phyloP scores from a whole-genome alignment of 139 green algal genomes.

The Zygnema circumcarinatum region DNA sequence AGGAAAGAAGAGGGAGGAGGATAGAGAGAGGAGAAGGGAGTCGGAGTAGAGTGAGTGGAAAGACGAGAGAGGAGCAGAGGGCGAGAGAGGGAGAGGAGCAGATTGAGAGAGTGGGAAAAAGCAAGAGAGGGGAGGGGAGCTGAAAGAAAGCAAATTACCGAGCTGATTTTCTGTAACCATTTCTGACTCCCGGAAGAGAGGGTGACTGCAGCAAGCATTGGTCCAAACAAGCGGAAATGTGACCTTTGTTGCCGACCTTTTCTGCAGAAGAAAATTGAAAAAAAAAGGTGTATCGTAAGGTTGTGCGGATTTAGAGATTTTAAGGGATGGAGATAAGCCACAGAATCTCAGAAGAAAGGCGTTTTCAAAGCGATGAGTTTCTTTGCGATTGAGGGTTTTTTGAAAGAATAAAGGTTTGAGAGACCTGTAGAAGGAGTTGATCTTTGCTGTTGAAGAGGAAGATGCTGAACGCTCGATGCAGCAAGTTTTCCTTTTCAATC shows the following conservation, averaged over 20 bases:
- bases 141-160: constrained; percentile 21
- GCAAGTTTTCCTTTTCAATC: constrained; percentile 54
- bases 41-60: too few relatives aligned
- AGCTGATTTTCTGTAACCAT: constrained; percentile 38
- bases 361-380: too few relatives aligned
- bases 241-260: constrained; percentile 79
- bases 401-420: too few relatives aligned
- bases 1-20: neutral
- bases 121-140: neutral
- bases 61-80: neutral
- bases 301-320: too few relatives aligned
- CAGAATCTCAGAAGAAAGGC: too few relatives aligned
- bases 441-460: constrained; percentile 92
- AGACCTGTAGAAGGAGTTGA: constrained; percentile 87
- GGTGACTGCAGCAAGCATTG: constrained; percentile 98
- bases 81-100: too few relatives aligned
- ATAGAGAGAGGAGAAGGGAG: neutral
- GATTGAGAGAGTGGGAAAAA: constrained; percentile 7
- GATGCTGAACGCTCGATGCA: constrained; percentile 95
- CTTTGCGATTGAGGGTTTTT: too few relatives aligned
- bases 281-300: too few relatives aligned
- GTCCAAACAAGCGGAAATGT: constrained; percentile 96
- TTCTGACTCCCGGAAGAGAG: constrained; percentile 77
- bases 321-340: too few relatives aligned
- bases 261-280: too few relatives aligned